A percentile compares a stretch with the other conserved stretches of the same genome.
These are phyloP conservation scores for Epichloe baconii DNA, from an alignment of 2,329 filamentous ascomycete species.

Conservation along the genomic window DNA sequence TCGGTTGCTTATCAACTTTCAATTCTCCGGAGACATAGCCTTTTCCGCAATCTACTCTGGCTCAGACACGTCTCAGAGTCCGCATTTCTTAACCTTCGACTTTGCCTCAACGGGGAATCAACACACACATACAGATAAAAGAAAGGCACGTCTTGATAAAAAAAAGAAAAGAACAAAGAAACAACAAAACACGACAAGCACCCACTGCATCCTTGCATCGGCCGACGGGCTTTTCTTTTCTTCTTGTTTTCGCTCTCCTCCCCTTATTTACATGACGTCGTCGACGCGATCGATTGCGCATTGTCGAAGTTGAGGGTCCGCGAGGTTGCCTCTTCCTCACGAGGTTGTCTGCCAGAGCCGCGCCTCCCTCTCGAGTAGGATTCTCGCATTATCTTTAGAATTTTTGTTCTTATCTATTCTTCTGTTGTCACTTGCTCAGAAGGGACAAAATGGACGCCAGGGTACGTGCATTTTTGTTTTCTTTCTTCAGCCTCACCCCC, in stretches of 20 bases:
- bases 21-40: not conserved
- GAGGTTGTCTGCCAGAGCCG: not conserved
- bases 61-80: slow-evolving; percentile 7
- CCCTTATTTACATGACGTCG: slow-evolving; percentile 1
- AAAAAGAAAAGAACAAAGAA: not conserved
- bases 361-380: slow-evolving; percentile 2
- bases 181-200: not conserved
- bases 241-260: not conserved
- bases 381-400: not conserved
- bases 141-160: not conserved
- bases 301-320: not conserved
- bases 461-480: slow-evolving; percentile 1
- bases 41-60: slow-evolving; percentile 3
- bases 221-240: not conserved
- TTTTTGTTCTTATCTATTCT: not conserved
- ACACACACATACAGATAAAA: not conserved
- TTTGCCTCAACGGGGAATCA: not conserved
- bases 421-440: not conserved
- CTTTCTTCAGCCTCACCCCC: not conserved
- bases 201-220: not conserved
- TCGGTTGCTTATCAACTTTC: not conserved
- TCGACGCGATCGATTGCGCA: slow-evolving; percentile 1
- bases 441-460: slow-evolving; percentile 5
- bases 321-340: slow-evolving; percentile 2
- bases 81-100: slow-evolving; percentile 5